A percentile compares a stretch with the other conserved stretches of the same genome.
Evolutionary conservation across 768 basidiomycete species (phyloP).

Genomic region (Kwoniella europaea): DNA sequence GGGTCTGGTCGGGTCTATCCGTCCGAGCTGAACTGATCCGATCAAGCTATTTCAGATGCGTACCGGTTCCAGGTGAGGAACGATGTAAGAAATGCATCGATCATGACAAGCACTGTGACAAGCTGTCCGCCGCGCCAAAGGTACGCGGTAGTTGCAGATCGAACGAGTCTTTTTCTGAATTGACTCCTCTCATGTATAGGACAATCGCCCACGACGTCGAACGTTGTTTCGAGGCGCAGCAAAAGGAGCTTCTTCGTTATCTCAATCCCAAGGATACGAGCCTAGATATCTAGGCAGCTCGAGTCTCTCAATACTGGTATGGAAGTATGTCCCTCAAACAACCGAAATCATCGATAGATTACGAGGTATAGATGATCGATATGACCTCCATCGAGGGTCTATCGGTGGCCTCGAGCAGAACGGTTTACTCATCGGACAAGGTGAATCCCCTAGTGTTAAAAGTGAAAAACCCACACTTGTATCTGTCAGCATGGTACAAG

Average conservation of each 20-base stretch:
- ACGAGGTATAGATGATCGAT: conserved; percentile 6
- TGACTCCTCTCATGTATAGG: neutral
- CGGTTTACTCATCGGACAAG: conserved; percentile 11
- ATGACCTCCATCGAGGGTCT: conserved; percentile 13
- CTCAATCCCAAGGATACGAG: conserved; percentile 22
- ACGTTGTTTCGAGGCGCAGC: conserved; percentile 16
- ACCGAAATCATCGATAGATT: conserved; percentile 10
- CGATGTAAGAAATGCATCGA: conserved; percentile 23
- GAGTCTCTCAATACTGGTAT: conserved; percentile 17
- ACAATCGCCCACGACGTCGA: conserved; percentile 26
- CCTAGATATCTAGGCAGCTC: conserved; percentile 26
- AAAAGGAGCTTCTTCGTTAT: neutral
- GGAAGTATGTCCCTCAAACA: conserved; percentile 7
- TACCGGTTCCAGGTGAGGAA: conserved; percentile 11
- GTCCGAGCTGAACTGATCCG: too few relatives aligned
- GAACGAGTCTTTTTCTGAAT: neutral
- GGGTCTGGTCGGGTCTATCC: neutral
- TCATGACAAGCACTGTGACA: conserved; percentile 14
- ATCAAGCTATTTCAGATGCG: conserved; percentile 6
- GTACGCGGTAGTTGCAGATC: neutral
- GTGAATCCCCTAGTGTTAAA: neutral
- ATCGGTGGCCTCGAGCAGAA: conserved; percentile 5
- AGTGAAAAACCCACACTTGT: neutral
- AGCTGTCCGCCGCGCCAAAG: conserved; percentile 24
- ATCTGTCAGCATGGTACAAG: conserved; percentile 6